phyloP scores from a whole-genome alignment of 129 eudicot genomes.

The Saposhnikovia divaricata region DNA sequence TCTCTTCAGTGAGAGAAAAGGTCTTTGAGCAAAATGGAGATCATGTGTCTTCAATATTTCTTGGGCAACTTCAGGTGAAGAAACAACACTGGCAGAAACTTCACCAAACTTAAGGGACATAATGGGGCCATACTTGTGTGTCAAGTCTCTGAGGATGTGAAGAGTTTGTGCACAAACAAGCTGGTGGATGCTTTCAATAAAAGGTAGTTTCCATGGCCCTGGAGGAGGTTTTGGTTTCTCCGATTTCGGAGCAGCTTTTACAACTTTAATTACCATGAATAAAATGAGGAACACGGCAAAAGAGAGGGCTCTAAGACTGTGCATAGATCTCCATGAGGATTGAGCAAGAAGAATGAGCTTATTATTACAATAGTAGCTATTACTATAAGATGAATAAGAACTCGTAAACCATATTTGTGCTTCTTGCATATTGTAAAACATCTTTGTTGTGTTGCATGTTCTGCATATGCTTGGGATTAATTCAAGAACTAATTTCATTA shows the following conservation, averaged over 20 bases:
- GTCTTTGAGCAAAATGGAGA: slow-evolving; percentile 15
- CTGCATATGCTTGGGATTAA: no score
- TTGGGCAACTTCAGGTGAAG: slow-evolving; percentile 13
- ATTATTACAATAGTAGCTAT: neutral
- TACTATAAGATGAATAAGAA: no score
- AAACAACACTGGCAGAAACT: slow-evolving; percentile 12
- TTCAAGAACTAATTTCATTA: no score
- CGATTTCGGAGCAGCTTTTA: neutral
- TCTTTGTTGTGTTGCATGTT: no score
- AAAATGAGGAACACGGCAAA: slow-evolving; percentile 20
- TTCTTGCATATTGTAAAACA: no score
- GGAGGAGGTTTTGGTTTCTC: slow-evolving; percentile 20
- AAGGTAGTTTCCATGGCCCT: slow-evolving; percentile 28
- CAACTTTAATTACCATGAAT: slow-evolving; percentile 12
- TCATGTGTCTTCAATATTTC: slow-evolving; percentile 13
- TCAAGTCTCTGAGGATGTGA: slow-evolving; percentile 12
- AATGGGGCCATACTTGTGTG: slow-evolving; percentile 14
- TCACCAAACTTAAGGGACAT: slow-evolving; percentile 16
- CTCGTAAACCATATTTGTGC: no score
- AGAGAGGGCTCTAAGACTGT: slow-evolving; percentile 7
- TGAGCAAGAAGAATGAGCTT: neutral
- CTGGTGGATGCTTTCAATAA: slow-evolving; percentile 31
- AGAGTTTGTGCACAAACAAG: slow-evolving; percentile 17
- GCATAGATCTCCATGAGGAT: no score
- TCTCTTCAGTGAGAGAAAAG: neutral